phyloP scores from a whole-genome alignment of 768 basidiomycete species.

The Panaeolus cyanescens region DNA sequence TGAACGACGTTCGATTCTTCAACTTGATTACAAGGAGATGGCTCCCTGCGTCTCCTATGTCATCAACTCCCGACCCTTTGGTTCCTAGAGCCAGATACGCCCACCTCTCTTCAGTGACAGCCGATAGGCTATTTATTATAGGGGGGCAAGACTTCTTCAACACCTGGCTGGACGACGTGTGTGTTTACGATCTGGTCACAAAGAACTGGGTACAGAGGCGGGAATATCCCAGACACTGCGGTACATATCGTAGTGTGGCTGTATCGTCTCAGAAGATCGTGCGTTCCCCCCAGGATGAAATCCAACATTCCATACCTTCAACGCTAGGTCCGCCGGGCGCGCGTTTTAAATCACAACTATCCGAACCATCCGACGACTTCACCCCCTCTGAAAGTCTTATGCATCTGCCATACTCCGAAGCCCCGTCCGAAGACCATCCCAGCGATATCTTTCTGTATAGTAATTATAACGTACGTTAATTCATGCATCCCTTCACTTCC shows the following conservation, averaged over 20 bases:
- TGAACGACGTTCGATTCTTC: slow-evolving; percentile 91
- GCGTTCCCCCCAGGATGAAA: slow-evolving; percentile 68
- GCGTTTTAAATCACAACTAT: slow-evolving; percentile 52
- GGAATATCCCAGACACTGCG: slow-evolving; percentile 90
- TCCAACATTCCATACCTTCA: slow-evolving; percentile 35
- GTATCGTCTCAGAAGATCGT: slow-evolving; percentile 72
- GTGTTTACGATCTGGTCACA: slow-evolving; percentile 78
- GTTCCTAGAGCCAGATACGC: slow-evolving; percentile 90
- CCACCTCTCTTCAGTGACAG: slow-evolving; percentile 86
- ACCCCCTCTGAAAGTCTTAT: slow-evolving; percentile 61
- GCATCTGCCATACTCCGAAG: slow-evolving; percentile 77
- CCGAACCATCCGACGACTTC: slow-evolving; percentile 42
- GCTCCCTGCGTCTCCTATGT: slow-evolving; percentile 52
- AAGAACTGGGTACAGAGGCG: slow-evolving; percentile 80
- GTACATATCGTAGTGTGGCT: slow-evolving; percentile 93
- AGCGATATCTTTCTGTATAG: slow-evolving; percentile 91
- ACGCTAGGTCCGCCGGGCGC: slow-evolving; percentile 56
- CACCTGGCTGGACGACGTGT: slow-evolving; percentile 91
- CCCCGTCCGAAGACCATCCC: slow-evolving; percentile 73
- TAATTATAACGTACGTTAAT: slow-evolving; percentile 84
- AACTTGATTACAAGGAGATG: slow-evolving; percentile 73
- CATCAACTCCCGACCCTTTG: slow-evolving; percentile 44
- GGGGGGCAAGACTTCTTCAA: slow-evolving; percentile 95
- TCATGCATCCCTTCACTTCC: neutral
- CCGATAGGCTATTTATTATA: slow-evolving; percentile 85